Evolutionary conservation across 371 early-diverging fungal genomes (phyloP), one percentile per base, ranked within the genome.

Genomic region (Coemansia sp.): DNA sequence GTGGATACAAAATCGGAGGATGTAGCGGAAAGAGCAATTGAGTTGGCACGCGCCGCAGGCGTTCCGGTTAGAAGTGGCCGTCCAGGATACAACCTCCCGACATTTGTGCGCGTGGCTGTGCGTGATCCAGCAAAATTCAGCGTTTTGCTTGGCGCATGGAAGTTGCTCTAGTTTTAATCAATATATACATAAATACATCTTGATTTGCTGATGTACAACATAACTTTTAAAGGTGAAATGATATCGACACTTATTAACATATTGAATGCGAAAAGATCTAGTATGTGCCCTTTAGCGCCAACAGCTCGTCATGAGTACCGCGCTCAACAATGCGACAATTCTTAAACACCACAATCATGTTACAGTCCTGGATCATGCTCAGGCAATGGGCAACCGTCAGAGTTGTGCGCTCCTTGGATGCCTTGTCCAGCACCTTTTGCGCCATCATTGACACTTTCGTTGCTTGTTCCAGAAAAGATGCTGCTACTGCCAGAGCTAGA

Each of bases 51-150:
- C 62, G 79, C 71, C 26, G 90, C 91, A 18, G 93, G 93, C 71
- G 90, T 91, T 1, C 93, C 93, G 18, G 88, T 92, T 26, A 83
- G 93, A 26, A 88, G 88, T 69, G 93, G 93, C 21, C 80, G 81
- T 39, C 90, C 89, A 26, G 93, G 93, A 2, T 92, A 92, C 68
- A 77, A 85, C n/a, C 83, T 87, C 37, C 87, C 86, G 7, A 84
- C 90, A 1, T 87, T 85, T 84, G 85, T 92, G 18, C 85, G 93
- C 58, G 82, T 92, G 16, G 93, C 92, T 27, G 93, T 92, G 14
- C 86, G 93, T 26, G 83, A 85, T 63, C 87, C 90, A 52, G 65
- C 82, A 45, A 81, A 86, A 69, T 82, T 87, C 14, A 83, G 82
- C 65, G 77, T 87, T 31, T 77, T 92, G 52, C 59, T 91, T 26